phyloP scores from a whole-genome alignment of 2,329 filamentous ascomycete genomes.

The Aspergillus pseudoviridinutans region DNA sequence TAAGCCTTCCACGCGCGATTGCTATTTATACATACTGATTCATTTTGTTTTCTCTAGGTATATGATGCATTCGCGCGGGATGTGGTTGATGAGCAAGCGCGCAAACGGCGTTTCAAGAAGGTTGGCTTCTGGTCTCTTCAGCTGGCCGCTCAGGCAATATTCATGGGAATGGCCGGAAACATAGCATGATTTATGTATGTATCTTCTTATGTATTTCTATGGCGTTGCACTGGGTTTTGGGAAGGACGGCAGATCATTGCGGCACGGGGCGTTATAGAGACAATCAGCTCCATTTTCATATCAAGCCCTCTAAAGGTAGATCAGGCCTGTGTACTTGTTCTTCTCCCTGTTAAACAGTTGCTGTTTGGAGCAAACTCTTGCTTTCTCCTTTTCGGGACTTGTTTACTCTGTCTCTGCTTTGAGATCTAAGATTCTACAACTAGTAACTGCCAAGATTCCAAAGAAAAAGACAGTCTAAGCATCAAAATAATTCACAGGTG shows the following conservation, averaged over 20 bases:
- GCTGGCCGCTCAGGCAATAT: slow-evolving; percentile 85
- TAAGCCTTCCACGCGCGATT: slow-evolving; percentile 28
- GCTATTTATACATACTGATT: slow-evolving; percentile 1
- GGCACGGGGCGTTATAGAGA: neutral
- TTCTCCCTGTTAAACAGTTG: neutral
- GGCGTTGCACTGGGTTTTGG: neutral
- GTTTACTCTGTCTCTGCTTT: neutral
- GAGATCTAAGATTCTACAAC: neutral
- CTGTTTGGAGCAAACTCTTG: neutral
- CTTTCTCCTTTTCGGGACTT: neutral
- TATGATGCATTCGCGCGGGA: slow-evolving; percentile 92
- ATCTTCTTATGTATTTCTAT: slow-evolving; percentile 1
- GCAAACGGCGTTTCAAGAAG: slow-evolving; percentile 84
- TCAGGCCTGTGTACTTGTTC: neutral
- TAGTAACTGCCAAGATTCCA: neutral
- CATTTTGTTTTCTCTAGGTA: slow-evolving; percentile 47
- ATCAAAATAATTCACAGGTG: neutral
- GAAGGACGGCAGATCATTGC: neutral
- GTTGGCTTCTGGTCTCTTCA: slow-evolving; percentile 96
- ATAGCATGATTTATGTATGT: slow-evolving; percentile 45
- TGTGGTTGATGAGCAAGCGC: slow-evolving; percentile 82
- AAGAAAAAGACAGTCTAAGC: neutral
- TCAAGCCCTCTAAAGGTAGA: neutral
- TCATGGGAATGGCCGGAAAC: slow-evolving; percentile 91
- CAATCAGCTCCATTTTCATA: neutral